Evolutionary conservation across 305 asterid species (phyloP).

Genomic region (Petunia hybrid): DNA sequence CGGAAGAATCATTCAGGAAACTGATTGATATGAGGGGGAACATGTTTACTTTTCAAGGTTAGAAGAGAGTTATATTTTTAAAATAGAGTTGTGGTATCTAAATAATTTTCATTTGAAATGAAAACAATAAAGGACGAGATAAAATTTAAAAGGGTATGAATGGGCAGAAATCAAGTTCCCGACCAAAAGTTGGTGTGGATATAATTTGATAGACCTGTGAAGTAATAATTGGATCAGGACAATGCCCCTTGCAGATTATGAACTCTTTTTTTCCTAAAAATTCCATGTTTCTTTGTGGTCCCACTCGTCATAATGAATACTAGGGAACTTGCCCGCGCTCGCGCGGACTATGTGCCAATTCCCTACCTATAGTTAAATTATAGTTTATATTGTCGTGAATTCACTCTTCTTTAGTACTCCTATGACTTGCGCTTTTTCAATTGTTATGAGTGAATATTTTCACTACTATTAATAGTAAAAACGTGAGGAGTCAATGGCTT

Average conservation of each 20-base stretch:
- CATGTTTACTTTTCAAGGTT: no score
- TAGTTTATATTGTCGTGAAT: no score
- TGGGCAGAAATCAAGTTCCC: slow-evolving; percentile 6
- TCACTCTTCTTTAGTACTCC: no score
- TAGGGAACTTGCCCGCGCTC: not conserved
- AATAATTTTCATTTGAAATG: not conserved
- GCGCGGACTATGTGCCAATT: not conserved
- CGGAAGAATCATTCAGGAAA: no score
- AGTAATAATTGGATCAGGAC: slow-evolving; percentile 22
- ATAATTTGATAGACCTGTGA: slow-evolving; percentile 12
- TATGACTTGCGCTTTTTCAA: no score
- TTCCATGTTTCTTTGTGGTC: slow-evolving; percentile 22
- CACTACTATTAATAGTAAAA: no score
- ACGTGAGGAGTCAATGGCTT: no score
- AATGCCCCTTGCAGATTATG: not conserved
- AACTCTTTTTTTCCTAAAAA: slow-evolving; percentile 9
- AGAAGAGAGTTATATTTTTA: no score
- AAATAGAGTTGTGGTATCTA: no score
- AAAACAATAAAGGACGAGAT: not conserved
- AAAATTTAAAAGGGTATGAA: not conserved
- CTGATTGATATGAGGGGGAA: no score
- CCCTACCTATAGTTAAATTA: not conserved
- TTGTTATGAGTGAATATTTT: no score
- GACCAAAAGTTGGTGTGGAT: slow-evolving; percentile 20
- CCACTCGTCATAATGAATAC: slow-evolving; percentile 19